These are phyloP conservation scores for Panellus pusillus DNA, from an alignment of 768 basidiomycete species.

Conservation along the genomic window DNA sequence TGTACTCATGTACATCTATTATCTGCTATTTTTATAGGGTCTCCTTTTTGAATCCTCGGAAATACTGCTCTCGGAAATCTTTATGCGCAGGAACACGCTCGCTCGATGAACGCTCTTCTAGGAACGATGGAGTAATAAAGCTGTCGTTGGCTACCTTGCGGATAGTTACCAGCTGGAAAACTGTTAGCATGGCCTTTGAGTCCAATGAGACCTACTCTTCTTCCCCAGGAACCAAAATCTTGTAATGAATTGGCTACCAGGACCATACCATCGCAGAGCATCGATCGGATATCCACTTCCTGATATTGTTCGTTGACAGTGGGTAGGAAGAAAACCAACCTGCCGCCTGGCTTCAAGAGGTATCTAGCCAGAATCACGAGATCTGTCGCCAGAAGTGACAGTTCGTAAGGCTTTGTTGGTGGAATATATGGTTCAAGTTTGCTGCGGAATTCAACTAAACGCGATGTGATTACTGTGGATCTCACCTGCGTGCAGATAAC, in stretches of 20 bases:
- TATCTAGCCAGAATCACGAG: constrained; percentile 81
- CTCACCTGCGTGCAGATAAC: constrained; percentile 45
- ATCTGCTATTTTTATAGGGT: neutral
- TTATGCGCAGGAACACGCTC: constrained; percentile 77
- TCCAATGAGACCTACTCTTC: constrained; percentile 61
- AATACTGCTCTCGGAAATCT: constrained; percentile 87
- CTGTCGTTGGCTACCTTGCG: constrained; percentile 55
- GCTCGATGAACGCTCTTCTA: constrained; percentile 25
- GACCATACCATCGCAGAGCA: constrained; percentile 86
- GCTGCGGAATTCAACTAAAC: constrained; percentile 26
- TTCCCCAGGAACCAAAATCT: constrained; percentile 93
- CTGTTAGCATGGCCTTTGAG: neutral
- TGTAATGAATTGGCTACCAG: constrained; percentile 88
- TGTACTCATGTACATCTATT: neutral
- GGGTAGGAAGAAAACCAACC: constrained; percentile 94
- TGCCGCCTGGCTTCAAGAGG: constrained; percentile 79
- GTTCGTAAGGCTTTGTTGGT: constrained; percentile 89
- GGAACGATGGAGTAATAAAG: constrained; percentile 59
- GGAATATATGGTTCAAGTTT: constrained; percentile 78
- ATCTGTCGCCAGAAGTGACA: constrained; percentile 79
- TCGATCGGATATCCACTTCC: constrained; percentile 76
- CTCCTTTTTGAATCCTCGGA: constrained; percentile 70
- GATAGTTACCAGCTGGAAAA: constrained; percentile 83
- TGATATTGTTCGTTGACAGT: constrained; percentile 91
- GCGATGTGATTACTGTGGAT: constrained; percentile 8